Evolutionary conservation across 1,284 basidiomycete genomes (phyloP).

Genomic region (Ustilago sp.): DNA sequence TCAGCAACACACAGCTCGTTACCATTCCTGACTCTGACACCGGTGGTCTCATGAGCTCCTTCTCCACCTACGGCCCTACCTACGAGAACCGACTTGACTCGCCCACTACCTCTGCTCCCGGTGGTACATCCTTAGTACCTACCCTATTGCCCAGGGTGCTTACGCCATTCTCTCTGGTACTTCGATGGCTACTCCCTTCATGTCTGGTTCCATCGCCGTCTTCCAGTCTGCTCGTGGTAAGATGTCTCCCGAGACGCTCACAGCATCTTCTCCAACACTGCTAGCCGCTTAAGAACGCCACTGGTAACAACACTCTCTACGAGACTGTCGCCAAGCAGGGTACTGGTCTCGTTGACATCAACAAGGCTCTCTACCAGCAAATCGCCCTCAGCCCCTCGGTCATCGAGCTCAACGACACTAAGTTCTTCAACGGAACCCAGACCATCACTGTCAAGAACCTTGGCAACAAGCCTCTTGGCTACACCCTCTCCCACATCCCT

Average conservation of each 20-base stretch:
- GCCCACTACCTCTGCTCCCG: constrained; percentile 75
- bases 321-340: constrained; percentile 78
- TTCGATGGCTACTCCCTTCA: constrained; percentile 70
- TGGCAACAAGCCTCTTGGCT: constrained; percentile 51
- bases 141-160: constrained; percentile 63
- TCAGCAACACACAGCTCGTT: constrained; percentile 72
- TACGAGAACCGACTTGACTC: constrained; percentile 75
- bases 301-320: constrained; percentile 72
- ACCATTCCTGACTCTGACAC: constrained; percentile 69
- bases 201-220: constrained; percentile 77
- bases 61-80: constrained; percentile 75
- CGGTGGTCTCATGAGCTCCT: constrained; percentile 76
- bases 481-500: constrained; percentile 59
- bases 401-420: constrained; percentile 79
- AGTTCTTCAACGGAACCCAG: constrained; percentile 60
- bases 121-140: constrained; percentile 71
- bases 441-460: constrained; percentile 60
- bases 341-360: constrained; percentile 77
- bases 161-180: constrained; percentile 72
- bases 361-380: constrained; percentile 74
- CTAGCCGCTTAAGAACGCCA: constrained; percentile 73
- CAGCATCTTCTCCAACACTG: constrained; percentile 76
- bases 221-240: constrained; percentile 74
- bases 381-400: constrained; percentile 75
- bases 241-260: constrained; percentile 66